These are phyloP conservation scores for Exophiala sp. DNA, from an alignment of 2,329 filamentous ascomycete genomes.

Conservation along the genomic window DNA sequence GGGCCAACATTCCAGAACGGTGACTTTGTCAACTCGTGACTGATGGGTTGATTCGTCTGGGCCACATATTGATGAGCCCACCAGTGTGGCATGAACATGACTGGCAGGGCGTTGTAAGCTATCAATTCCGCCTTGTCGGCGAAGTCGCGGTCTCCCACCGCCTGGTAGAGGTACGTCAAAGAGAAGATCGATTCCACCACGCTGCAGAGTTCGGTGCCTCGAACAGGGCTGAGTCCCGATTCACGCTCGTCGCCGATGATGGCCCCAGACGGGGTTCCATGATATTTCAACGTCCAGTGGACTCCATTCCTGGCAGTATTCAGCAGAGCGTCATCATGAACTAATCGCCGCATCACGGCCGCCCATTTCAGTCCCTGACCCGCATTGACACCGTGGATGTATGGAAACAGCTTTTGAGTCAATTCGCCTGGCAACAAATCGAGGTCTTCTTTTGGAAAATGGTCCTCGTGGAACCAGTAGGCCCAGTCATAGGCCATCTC, in stretches of 20 bases:
- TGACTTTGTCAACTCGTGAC: constrained; percentile 38
- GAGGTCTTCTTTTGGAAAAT: constrained; percentile 36
- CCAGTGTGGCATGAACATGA: constrained; percentile 47
- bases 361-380: constrained; percentile 45
- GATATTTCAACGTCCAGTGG: constrained; percentile 45
- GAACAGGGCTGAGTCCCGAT: constrained; percentile 40
- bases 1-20: constrained; percentile 48
- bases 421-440: constrained; percentile 33
- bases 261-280: constrained; percentile 44
- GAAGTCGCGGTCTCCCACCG: constrained; percentile 42
- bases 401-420: constrained; percentile 35
- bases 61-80: constrained; percentile 54
- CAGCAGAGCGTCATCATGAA: constrained; percentile 40
- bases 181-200: constrained; percentile 50
- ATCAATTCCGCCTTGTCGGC: constrained; percentile 50
- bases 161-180: constrained; percentile 47
- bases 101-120: constrained; percentile 53
- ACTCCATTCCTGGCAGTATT: constrained; percentile 41
- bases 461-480: constrained; percentile 36
- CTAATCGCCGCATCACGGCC: constrained; percentile 44
- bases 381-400: constrained; percentile 45
- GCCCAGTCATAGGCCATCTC: constrained; percentile 39
- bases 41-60: constrained; percentile 50
- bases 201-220: constrained; percentile 48
- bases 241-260: constrained; percentile 49